phyloP scores from a whole-genome alignment of 306 rosid genomes.

The Quercus suber region DNA sequence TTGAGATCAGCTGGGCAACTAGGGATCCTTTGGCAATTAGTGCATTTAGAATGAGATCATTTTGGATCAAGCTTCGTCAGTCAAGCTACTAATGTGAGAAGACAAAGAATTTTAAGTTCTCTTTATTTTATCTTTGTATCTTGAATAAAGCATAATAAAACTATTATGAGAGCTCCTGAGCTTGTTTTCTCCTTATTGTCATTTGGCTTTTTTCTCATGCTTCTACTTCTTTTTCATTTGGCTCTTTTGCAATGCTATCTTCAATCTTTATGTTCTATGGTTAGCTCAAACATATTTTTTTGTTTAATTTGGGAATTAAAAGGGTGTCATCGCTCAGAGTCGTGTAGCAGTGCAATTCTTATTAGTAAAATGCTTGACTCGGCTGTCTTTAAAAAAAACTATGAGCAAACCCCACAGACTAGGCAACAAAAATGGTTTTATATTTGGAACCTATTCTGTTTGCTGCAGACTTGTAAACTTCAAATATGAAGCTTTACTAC shows the following conservation, averaged over 20 bases:
- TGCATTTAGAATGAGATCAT: constrained; percentile 13
- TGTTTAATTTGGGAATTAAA: no score
- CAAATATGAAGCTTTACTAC: no score
- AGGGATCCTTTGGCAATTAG: constrained; percentile 64
- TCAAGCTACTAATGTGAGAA: not conserved
- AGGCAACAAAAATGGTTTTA: no score
- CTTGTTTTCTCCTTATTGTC: not conserved
- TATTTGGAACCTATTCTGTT: no score
- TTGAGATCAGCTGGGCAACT: constrained; percentile 69
- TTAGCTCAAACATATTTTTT: not conserved
- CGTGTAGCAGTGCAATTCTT: no score
- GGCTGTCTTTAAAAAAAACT: no score
- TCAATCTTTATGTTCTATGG: not conserved
- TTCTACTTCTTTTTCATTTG: not conserved
- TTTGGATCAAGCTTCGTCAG: not conserved
- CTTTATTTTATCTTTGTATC: not conserved
- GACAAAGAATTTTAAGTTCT: not conserved
- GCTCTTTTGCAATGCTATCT: not conserved
- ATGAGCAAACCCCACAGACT: no score
- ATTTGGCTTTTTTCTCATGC: not conserved
- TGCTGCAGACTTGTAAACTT: no score
- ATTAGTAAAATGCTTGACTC: no score
- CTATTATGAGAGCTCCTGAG: not conserved
- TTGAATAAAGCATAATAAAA: not conserved
- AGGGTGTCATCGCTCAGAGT: no score